Evolutionary conservation across 495 filamentous ascomycete genomes (phyloP).

Genomic region (Lasiosphaeria miniovina): DNA sequence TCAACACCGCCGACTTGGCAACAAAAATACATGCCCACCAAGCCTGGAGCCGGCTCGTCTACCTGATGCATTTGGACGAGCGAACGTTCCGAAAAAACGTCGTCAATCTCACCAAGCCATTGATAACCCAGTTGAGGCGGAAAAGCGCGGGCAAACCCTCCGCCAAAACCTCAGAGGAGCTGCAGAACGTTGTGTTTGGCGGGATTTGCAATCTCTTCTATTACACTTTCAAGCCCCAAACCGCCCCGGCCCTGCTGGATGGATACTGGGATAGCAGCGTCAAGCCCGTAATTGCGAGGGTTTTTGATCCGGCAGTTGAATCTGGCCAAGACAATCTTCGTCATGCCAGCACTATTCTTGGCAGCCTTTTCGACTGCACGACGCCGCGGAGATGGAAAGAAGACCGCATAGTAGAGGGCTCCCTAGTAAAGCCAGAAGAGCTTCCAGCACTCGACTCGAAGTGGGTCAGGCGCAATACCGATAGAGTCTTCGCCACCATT

Average conservation of each 20-base stretch:
- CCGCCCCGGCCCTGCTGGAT: conserved; percentile 60
- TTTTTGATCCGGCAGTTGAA: conserved; percentile 32
- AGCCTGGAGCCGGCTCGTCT: conserved; percentile 83
- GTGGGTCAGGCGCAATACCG: conserved; percentile 77
- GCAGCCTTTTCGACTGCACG: conserved; percentile 63
- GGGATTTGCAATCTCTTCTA: conserved; percentile 80
- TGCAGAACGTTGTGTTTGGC: conserved; percentile 58
- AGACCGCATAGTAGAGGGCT: conserved; percentile 58
- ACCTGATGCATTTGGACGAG: conserved; percentile 59
- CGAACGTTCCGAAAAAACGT: conserved; percentile 57
- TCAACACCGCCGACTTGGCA: conserved; percentile 71
- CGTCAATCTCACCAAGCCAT: conserved; percentile 65
- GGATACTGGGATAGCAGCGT: conserved; percentile 78
- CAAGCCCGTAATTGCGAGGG: conserved; percentile 47
- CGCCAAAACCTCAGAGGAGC: conserved; percentile 43
- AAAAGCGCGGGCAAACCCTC: conserved; percentile 50
- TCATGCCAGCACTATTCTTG: conserved; percentile 61
- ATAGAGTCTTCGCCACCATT: conserved; percentile 59
- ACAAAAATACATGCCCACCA: conserved; percentile 73
- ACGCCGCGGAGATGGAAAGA: conserved; percentile 69
- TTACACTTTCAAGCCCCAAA: conserved; percentile 74
- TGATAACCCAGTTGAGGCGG: conserved; percentile 65
- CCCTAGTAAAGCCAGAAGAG: conserved; percentile 61
- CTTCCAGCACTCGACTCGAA: conserved; percentile 75
- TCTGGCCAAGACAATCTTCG: conserved; percentile 36